These are phyloP conservation scores for Arachis stenosperma DNA, from an alignment of 306 rosid species.

Conservation along the genomic window DNA sequence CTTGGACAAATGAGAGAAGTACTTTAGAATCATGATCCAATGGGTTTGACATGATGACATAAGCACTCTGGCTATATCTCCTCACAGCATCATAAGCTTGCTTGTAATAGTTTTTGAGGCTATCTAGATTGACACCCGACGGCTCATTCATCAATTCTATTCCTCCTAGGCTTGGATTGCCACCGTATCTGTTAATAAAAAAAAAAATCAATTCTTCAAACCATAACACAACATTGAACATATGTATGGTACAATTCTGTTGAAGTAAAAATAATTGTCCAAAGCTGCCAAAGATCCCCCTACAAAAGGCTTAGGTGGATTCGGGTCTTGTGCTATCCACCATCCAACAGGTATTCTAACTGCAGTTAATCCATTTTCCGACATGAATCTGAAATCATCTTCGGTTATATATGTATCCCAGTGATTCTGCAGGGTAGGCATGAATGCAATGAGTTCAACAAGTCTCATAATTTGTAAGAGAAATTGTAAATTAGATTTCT, in stretches of 20 bases:
- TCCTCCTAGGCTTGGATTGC: conserved; percentile 48
- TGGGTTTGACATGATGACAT: conserved; percentile 58
- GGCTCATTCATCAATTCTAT: conserved; percentile 58
- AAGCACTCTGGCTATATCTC: conserved; percentile 39
- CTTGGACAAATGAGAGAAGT: conserved; percentile 48
- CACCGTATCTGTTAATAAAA: conserved; percentile 44
- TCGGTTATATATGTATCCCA: conserved; percentile 60
- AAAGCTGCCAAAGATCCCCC: conserved; percentile 58
- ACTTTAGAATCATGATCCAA: conserved; percentile 42
- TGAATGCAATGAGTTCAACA: not conserved
- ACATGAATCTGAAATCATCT: conserved; percentile 66
- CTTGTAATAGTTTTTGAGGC: conserved; percentile 47
- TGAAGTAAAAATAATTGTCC: conserved; percentile 47
- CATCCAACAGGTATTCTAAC: conserved; percentile 75
- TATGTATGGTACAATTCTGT: not conserved
- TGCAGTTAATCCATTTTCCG: conserved; percentile 55
- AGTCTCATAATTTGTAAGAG: not conserved
- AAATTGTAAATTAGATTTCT: not conserved
- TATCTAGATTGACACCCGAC: conserved; percentile 41
- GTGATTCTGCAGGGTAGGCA: conserved; percentile 48
- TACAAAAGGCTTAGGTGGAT: conserved; percentile 69
- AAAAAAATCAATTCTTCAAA: not conserved
- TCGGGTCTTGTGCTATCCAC: conserved; percentile 68
- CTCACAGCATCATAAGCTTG: conserved; percentile 52
- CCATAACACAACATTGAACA: not conserved